Evolutionary conservation across 2,329 filamentous ascomycete species (phyloP).

Genomic region (Tolypocladium capitatum): DNA sequence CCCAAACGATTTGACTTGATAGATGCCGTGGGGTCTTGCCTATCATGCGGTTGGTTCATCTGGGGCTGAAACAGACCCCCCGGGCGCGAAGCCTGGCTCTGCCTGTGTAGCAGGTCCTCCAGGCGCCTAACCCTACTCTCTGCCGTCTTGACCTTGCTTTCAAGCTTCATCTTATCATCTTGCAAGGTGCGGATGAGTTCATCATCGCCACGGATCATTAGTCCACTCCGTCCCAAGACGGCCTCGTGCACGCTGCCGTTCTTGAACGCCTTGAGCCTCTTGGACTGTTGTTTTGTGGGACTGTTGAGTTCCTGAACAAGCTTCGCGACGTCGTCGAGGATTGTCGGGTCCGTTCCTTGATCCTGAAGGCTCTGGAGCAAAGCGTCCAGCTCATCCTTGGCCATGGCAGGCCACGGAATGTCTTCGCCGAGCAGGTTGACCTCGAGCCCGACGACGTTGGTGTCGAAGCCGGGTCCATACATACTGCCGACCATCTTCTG

Average conservation of each 20-base stretch:
- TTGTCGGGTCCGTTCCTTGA: constrained; percentile 49
- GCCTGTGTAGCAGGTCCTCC: constrained; percentile 83
- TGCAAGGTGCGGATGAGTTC: constrained; percentile 66
- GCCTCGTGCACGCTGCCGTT: constrained; percentile 90
- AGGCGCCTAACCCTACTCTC: constrained; percentile 82
- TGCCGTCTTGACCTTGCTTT: constrained; percentile 65
- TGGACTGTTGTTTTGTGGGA: constrained; percentile 75
- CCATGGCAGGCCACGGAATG: constrained; percentile 65
- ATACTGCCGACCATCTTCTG: constrained; percentile 69
- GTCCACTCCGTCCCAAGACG: constrained; percentile 72
- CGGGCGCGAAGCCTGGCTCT: constrained; percentile 46
- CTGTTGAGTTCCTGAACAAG: constrained; percentile 66
- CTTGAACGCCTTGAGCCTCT: constrained; percentile 85
- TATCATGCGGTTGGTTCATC: constrained; percentile 31
- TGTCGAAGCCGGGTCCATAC: constrained; percentile 55
- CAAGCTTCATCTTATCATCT: constrained; percentile 65
- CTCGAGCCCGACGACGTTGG: constrained; percentile 63
- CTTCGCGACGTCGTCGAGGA: constrained; percentile 61
- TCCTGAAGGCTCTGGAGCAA: constrained; percentile 55
- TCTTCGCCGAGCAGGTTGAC: constrained; percentile 73
- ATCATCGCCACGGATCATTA: constrained; percentile 77
- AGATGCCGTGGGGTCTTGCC: constrained; percentile 36
- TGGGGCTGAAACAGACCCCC: constrained; percentile 42
- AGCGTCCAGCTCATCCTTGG: constrained; percentile 61
- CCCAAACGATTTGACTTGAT: constrained; percentile 29